Percentiles rank a stretch among this genome's conserved stretches.
Evolutionary conservation across 345 rosid genomes (phyloP).

Genomic region (Laguncularia racemosa): DNA sequence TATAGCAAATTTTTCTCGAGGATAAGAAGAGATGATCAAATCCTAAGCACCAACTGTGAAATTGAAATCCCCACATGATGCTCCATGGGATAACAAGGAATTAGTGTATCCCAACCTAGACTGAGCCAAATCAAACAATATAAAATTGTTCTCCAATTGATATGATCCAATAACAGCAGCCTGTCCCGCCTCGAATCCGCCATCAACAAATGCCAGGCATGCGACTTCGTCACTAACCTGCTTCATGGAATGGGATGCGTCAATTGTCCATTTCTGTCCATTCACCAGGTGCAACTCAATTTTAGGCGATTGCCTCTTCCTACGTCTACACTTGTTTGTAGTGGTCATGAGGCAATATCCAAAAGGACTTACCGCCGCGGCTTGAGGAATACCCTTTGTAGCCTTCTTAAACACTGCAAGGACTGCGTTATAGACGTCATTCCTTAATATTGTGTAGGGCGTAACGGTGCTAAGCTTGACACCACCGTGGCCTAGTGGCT

Average conservation of each 20-base stretch:
- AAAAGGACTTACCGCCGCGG: neutral
- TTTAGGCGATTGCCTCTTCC: too few species aligned
- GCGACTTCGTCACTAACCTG: too few species aligned
- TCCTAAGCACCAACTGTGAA: too few species aligned
- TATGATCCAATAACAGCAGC: conserved; percentile 18
- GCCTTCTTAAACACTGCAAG: conserved; percentile 8
- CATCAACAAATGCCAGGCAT: conserved; percentile 3
- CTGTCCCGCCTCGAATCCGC: conserved; percentile 13
- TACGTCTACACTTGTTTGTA: neutral
- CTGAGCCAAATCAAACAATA: conserved; percentile 21
- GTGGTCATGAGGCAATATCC: neutral
- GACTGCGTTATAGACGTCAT: conserved; percentile 11
- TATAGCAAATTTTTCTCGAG: too few species aligned
- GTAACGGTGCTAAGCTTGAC: conserved; percentile 16
- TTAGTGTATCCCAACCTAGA: conserved; percentile 20
- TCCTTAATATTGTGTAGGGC: conserved; percentile 19
- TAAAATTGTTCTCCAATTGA: conserved; percentile 21
- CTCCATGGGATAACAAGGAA: conserved; percentile 1
- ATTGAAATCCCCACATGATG: neutral
- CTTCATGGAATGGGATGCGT: too few species aligned
- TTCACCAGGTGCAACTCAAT: too few species aligned
- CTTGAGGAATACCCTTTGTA: conserved; percentile 1
- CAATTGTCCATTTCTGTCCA: too few species aligned
- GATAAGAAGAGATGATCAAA: too few species aligned
- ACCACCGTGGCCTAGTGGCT: conserved; percentile 10